phyloP scores from a whole-genome alignment of 192 early-diverging fungal species.

The Chytriomyces sp. region DNA sequence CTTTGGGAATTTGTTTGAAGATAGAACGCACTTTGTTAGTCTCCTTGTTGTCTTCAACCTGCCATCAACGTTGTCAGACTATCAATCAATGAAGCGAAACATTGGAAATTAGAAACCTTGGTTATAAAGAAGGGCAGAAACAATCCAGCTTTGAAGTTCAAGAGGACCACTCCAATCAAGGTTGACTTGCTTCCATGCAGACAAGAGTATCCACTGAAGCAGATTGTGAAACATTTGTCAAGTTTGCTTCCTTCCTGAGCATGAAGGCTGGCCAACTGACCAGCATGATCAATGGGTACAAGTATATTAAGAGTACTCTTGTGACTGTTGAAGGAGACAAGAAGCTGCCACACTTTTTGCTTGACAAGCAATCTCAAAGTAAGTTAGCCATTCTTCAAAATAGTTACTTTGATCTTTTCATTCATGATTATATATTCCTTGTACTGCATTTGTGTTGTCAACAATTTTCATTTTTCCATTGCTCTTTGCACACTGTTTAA shows the following conservation, averaged over 20 bases:
- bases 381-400: neutral
- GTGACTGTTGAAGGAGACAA: constrained; percentile 17
- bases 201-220: constrained; percentile 78
- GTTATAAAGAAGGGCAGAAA: constrained; percentile 75
- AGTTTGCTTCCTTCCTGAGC: constrained; percentile 12
- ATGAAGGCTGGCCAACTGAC: neutral
- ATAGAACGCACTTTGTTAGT: constrained; percentile 73
- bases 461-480: constrained; percentile 7
- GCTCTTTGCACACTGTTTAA: neutral
- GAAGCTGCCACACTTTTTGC: constrained; percentile 34
- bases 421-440: too few relatives aligned
- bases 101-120: constrained; percentile 46
- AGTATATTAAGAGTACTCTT: neutral
- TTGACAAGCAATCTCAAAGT: constrained; percentile 18
- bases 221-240: constrained; percentile 52
- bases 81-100: neutral
- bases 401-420: neutral
- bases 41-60: constrained; percentile 86
- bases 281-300: constrained; percentile 19
- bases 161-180: constrained; percentile 61
- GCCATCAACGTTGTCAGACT: constrained; percentile 23
- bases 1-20: constrained; percentile 65
- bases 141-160: constrained; percentile 78
- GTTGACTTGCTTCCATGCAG: too few relatives aligned
- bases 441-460: constrained; percentile 8